Percentiles rank a stretch among this genome's conserved stretches.
Conservation (phyloP, 1,139 yeast species). For the Suhomyces bribrorum region DNA sequence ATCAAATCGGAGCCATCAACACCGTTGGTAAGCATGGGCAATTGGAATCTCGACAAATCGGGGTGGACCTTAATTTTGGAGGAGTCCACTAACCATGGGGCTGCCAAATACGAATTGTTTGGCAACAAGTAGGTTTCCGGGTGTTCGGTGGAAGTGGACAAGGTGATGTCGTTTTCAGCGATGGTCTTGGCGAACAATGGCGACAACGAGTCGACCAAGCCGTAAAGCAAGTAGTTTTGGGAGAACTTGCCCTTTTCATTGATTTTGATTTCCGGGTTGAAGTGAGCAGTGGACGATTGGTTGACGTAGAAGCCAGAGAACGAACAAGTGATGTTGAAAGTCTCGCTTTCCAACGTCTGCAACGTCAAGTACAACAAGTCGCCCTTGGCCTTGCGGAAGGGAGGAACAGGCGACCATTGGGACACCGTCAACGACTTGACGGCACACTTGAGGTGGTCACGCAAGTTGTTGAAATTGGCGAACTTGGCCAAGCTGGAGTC, state of each 20-base stretch:
- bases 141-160: conserved; percentile 49
- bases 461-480: conserved; percentile 23
- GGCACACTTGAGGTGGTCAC: conserved; percentile 33
- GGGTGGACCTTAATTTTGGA: conserved; percentile 35
- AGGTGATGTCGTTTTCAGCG: conserved; percentile 40
- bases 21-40: conserved; percentile 54
- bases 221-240: conserved; percentile 50
- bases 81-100: conserved; percentile 73
- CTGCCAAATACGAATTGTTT: conserved; percentile 56
- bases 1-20: conserved; percentile 57
- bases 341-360: conserved; percentile 80
- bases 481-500: conserved; percentile 13
- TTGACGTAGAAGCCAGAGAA: conserved; percentile 78
- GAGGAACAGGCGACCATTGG: conserved; percentile 90
- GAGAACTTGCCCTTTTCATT: conserved; percentile 38
- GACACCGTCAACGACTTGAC: conserved; percentile 64
- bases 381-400: conserved; percentile 62
- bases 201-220: conserved; percentile 57
- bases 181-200: conserved; percentile 48
- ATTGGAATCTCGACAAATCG: conserved; percentile 66
- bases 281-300: conserved; percentile 63
- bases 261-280: conserved; percentile 63
- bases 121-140: conserved; percentile 64
- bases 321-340: conserved; percentile 74
- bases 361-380: conserved; percentile 76